A percentile compares a stretch with the other conserved stretches of the same genome.
phyloP scores from a whole-genome alignment of 495 filamentous ascomycete species.

The Penicillium coffeae region DNA sequence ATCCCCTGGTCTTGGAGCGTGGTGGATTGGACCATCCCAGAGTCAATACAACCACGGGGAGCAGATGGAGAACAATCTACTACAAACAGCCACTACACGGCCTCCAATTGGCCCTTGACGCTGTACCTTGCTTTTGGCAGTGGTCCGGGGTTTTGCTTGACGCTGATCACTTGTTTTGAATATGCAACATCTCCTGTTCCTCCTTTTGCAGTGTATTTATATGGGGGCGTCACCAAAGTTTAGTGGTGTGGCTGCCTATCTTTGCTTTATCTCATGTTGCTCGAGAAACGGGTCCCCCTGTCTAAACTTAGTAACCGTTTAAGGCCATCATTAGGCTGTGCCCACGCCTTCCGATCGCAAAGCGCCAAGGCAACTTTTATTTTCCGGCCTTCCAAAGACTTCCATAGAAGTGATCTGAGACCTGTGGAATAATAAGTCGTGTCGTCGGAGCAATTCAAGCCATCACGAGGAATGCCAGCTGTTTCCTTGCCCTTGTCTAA shows the following conservation, averaged over 20 bases:
- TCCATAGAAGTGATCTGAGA: too few relatives aligned
- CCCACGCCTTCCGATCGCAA: too few relatives aligned
- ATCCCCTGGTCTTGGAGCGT: background rate
- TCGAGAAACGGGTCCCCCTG: conserved; percentile 1
- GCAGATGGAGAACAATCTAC: conserved; percentile 7
- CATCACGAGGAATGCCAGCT: background rate
- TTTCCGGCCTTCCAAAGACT: background rate
- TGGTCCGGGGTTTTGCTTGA: background rate
- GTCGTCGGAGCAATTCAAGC: background rate
- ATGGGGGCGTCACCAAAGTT: too few relatives aligned
- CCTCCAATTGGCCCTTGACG: background rate
- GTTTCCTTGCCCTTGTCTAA: background rate
- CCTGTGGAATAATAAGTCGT: too few relatives aligned
- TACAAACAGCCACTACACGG: conserved; percentile 7
- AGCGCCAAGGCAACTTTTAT: background rate
- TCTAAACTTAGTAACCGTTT: conserved; percentile 7
- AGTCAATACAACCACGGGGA: background rate
- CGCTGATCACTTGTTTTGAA: background rate
- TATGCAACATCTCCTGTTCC: background rate
- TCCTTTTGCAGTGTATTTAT: background rate
- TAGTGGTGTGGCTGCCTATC: background rate
- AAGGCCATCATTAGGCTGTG: too few relatives aligned
- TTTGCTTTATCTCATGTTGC: conserved; percentile 1
- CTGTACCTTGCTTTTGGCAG: background rate
- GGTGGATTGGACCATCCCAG: background rate